A percentile compares a stretch with the other conserved stretches of the same genome.
phyloP scores from a whole-genome alignment of 2,329 filamentous ascomycete genomes.

The Mycosphaerelloides madeirae region DNA sequence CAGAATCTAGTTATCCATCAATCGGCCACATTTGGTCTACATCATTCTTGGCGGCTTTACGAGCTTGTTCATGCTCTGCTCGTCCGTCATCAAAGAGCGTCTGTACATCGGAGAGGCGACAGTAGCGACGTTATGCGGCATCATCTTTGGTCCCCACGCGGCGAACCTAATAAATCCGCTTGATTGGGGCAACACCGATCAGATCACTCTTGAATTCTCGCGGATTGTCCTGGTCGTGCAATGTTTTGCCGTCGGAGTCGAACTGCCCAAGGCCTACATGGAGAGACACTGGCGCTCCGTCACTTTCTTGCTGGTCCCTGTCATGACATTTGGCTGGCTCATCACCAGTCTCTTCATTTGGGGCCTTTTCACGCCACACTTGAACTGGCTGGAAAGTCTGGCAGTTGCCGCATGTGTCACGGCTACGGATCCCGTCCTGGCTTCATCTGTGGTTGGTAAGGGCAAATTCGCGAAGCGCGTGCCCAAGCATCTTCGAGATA shows the following conservation, averaged over 20 bases:
- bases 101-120: slow-evolving; percentile 98
- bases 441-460: slow-evolving; percentile 96
- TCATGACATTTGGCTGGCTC: slow-evolving; percentile 97
- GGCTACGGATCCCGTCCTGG: slow-evolving; percentile 92
- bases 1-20: slow-evolving; percentile 59
- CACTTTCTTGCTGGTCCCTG: slow-evolving; percentile 77
- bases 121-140: slow-evolving; percentile 79
- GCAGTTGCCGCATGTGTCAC: slow-evolving; percentile 89
- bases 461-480: slow-evolving; percentile 98
- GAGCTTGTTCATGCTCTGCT: slow-evolving; percentile 96
- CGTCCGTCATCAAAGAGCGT: slow-evolving; percentile 95
- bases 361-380: slow-evolving; percentile 70
- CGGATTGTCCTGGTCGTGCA: slow-evolving; percentile 86
- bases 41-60: slow-evolving; percentile 98
- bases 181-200: slow-evolving; percentile 77
- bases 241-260: slow-evolving; percentile 87
- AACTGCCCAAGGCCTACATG: slow-evolving; percentile 93
- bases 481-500: slow-evolving; percentile 91
- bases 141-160: slow-evolving; percentile 83
- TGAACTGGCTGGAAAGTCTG: slow-evolving; percentile 87
- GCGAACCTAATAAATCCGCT: slow-evolving; percentile 72
- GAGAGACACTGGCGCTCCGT: slow-evolving; percentile 96
- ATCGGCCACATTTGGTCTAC: slow-evolving; percentile 95
- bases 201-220: slow-evolving; percentile 83
- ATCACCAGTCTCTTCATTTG: slow-evolving; percentile 90